Evolutionary conservation across 148 eudicot species (phyloP).

Genomic region (Persicaria tinctoria): DNA sequence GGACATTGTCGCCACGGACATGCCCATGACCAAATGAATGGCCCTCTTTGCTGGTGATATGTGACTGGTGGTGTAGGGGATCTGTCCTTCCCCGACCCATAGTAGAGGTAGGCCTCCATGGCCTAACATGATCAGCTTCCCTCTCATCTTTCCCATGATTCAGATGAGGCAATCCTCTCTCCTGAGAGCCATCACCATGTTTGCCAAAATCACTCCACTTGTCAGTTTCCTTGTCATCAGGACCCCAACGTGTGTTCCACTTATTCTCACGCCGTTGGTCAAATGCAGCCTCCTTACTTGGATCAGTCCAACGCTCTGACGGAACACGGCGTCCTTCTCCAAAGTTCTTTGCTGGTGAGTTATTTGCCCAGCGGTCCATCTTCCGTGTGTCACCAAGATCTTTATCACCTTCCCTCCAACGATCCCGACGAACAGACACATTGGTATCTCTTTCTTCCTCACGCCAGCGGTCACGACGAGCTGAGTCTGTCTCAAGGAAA

Average conservation of each 20-base stretch:
- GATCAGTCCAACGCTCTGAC: constrained; percentile 60
- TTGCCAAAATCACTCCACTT: constrained; percentile 55
- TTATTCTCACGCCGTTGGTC: constrained; percentile 82
- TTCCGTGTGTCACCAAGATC: constrained; percentile 53
- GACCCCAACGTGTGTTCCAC: constrained; percentile 95
- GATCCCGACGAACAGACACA: constrained; percentile 57
- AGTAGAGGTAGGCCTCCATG: constrained; percentile 76
- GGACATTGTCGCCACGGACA: constrained; percentile 65
- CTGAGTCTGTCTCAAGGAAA: constrained; percentile 64
- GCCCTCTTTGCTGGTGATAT: constrained; percentile 42
- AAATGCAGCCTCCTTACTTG: constrained; percentile 43
- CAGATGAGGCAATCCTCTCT: constrained; percentile 44
- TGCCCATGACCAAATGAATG: constrained; percentile 59
- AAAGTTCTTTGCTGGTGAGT: constrained; percentile 35
- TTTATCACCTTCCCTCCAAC: constrained; percentile 82
- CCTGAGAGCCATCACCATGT: constrained; percentile 42
- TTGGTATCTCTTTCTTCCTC: constrained; percentile 96
- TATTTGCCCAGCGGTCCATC: constrained; percentile 52
- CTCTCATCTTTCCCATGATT: constrained; percentile 64
- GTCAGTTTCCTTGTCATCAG: constrained; percentile 60
- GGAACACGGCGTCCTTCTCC: constrained; percentile 72
- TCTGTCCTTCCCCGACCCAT: constrained; percentile 64
- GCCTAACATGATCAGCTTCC: constrained; percentile 64
- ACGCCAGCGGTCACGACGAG: constrained; percentile 88
- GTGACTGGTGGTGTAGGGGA: constrained; percentile 40